phyloP scores from a whole-genome alignment of 1,284 basidiomycete genomes.

The Phylloporus gajari region DNA sequence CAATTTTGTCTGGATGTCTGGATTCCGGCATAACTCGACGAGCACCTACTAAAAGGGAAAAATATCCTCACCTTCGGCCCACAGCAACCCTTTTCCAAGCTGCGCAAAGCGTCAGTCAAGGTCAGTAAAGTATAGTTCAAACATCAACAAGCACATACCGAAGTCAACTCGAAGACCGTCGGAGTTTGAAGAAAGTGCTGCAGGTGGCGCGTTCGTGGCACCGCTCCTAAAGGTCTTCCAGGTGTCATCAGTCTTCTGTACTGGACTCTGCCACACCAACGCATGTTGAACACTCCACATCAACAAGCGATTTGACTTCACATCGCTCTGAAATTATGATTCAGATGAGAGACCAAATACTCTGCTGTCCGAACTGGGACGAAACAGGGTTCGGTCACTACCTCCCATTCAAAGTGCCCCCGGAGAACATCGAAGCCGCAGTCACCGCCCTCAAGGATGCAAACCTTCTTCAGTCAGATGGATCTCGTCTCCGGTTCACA shows the following conservation, averaged over 20 bases:
- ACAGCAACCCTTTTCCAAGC: too few species aligned
- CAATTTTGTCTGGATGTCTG: constrained; percentile 50
- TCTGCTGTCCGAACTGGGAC: not conserved
- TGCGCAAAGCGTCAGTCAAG: too few species aligned
- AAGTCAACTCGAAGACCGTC: too few species aligned
- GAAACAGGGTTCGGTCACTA: not conserved
- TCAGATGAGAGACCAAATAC: not conserved
- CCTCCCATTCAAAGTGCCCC: not conserved
- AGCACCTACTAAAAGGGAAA: constrained; percentile 37
- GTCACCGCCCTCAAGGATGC: not conserved
- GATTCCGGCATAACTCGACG: constrained; percentile 38
- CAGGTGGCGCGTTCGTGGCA: too few species aligned
- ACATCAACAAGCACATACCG: too few species aligned
- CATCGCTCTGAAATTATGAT: not conserved
- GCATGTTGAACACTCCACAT: not conserved
- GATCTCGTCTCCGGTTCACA: not conserved
- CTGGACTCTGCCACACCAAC: not conserved
- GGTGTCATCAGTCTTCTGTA: not conserved
- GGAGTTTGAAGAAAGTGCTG: too few species aligned
- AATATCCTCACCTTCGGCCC: too few species aligned
- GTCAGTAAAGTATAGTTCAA: too few species aligned
- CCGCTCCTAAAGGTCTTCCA: not conserved
- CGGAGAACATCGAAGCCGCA: not conserved
- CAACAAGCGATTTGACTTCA: not conserved
- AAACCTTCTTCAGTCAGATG: not conserved